A percentile compares a stretch with the other conserved stretches of the same genome.
Conservation (phyloP, 2,329 filamentous ascomycete genomes). For the Beauveria medogensis region DNA sequence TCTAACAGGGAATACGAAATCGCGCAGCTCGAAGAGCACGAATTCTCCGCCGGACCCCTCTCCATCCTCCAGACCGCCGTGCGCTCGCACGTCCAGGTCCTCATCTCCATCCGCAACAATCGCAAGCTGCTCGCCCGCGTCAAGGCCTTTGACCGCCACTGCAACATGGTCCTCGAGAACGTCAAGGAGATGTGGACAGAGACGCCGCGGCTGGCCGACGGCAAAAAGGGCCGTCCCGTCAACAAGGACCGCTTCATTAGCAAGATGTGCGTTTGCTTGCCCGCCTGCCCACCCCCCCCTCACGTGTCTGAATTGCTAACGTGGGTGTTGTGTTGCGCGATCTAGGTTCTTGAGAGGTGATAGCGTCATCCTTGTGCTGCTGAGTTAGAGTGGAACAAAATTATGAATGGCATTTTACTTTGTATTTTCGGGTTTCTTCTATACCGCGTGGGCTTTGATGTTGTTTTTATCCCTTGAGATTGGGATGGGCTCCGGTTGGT, state of each 20-base stretch:
- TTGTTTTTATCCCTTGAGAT: constrained; percentile 1
- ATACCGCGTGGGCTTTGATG: constrained; percentile 7
- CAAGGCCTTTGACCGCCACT: constrained; percentile 97
- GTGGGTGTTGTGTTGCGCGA: not conserved
- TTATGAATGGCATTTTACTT: constrained; percentile 8
- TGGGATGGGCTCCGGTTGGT: constrained; percentile 15
- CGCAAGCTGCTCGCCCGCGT: constrained; percentile 94
- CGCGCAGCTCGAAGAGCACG: constrained; percentile 56
- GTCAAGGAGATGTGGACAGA: constrained; percentile 99
- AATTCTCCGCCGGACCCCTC: constrained; percentile 48
- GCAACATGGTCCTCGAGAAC: constrained; percentile 98
- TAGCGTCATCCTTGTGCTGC: constrained; percentile 76
- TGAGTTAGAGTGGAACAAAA: constrained; percentile 48
- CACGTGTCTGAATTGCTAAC: not conserved
- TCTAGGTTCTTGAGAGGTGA: constrained; percentile 76
- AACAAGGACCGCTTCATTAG: constrained; percentile 99
- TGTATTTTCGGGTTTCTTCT: constrained; percentile 15
- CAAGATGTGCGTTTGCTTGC: constrained; percentile 65
- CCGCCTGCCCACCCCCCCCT: too few species aligned
- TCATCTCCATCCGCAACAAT: constrained; percentile 97
- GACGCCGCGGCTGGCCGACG: constrained; percentile 70
- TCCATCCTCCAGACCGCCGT: constrained; percentile 97
- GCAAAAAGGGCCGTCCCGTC: constrained; percentile 81
- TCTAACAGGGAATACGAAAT: constrained; percentile 76
- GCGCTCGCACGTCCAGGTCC: constrained; percentile 86